Conservation (phyloP, 2,329 filamentous ascomycete genomes). For the Pseudocercospora macadamiae region DNA sequence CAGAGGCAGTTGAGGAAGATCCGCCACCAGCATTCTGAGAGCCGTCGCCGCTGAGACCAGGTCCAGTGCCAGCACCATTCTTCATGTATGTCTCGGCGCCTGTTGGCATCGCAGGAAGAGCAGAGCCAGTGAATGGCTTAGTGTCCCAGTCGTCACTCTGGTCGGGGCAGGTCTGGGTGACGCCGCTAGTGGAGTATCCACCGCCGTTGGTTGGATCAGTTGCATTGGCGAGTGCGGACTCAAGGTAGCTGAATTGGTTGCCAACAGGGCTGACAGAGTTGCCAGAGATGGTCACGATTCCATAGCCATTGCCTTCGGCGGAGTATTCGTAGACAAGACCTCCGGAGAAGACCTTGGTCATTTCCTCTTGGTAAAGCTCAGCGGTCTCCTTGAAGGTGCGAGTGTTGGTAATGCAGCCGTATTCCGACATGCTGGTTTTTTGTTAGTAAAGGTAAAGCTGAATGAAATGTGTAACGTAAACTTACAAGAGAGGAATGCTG, state of each 20-base stretch:
- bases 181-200: slow-evolving; percentile 58
- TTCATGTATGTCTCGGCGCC: slow-evolving; percentile 59
- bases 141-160: slow-evolving; percentile 61
- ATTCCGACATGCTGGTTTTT: slow-evolving; percentile 65
- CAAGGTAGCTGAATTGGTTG: slow-evolving; percentile 63
- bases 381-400: slow-evolving; percentile 79
- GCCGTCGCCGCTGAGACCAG: slow-evolving; percentile 53
- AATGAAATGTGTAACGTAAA: slow-evolving; percentile 9
- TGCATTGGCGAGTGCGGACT: slow-evolving; percentile 54
- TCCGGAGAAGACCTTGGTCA: slow-evolving; percentile 88
- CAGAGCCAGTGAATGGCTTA: slow-evolving; percentile 43
- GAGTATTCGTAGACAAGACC: slow-evolving; percentile 95
- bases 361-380: slow-evolving; percentile 77
- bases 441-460: neutral
- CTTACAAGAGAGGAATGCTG: slow-evolving; percentile 76
- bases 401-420: slow-evolving; percentile 79
- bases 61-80: slow-evolving; percentile 58
- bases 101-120: slow-evolving; percentile 60
- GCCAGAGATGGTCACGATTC: slow-evolving; percentile 69
- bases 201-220: slow-evolving; percentile 58
- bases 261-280: slow-evolving; percentile 51
- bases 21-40: slow-evolving; percentile 55
- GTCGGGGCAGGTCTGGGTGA: slow-evolving; percentile 56
- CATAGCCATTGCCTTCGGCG: slow-evolving; percentile 74
- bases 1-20: slow-evolving; percentile 51